Base-by-base conservation (phyloP, 2,329 filamentous ascomycete species). In the Aspergillus quadrilineatus region DNA sequence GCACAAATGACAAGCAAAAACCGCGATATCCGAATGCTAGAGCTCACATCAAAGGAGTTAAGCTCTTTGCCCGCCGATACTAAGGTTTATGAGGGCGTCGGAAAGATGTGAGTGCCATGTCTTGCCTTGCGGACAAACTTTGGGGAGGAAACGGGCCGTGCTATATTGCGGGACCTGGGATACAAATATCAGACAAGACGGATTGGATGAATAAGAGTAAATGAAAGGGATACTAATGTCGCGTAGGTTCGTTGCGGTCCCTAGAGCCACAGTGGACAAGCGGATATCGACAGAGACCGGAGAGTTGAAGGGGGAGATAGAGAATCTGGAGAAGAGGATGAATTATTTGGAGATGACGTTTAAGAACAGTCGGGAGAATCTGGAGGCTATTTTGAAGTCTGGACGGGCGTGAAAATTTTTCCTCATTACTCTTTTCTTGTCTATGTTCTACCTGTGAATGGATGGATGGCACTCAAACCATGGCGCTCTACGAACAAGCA, bases 291-390 rank as follows among this genome's bases (percentile, higher is more conserved):
- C 80, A 44, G 92, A 97, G 76, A 87, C 86, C 56, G 84, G 88
- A 67, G 85, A 88, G 51, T 77, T 93, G 60, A 88, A 92, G 66
- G 81, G 83, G 29, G 93, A 97, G 65, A 85, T 96, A 59, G 82
- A 89, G 41, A 88, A 88, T 62, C 77, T 97, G 62, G 87, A 89
- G 64, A 96, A 97, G 82, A 92, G 90, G 74, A 80, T 97, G 67
- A 85, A 93, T 66, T 97, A 97, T 70, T 81, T 97, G 44, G 93
- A 97, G 79, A 96, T 91, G 56, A 97, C 94, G 49, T 89, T 91
- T 72, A 92, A 95, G 79, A 99, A 97, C 70, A 96, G 92, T 75
- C 87, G 89, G 65, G 87, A 92, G 64, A 91, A 96, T 69, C 88
- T 97, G 65, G 89, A 96, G 72, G 89, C 92, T 74, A 93, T 97